Evolutionary conservation across 495 filamentous ascomycete species (phyloP).

Genomic region (Astrocystis sublimbata): DNA sequence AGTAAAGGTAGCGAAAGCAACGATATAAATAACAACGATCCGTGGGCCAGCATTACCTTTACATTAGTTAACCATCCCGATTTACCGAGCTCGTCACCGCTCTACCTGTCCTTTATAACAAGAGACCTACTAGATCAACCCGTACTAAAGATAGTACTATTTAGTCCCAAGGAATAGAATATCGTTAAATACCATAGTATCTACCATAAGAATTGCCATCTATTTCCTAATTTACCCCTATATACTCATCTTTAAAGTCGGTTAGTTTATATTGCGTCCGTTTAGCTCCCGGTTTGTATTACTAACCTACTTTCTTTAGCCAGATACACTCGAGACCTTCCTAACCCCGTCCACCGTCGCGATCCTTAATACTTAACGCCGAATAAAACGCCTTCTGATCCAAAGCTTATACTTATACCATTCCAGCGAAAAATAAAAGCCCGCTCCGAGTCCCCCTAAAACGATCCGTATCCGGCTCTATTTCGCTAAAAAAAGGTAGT

Average conservation of each 20-base stretch:
- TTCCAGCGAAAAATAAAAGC: background rate
- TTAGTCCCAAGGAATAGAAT: background rate
- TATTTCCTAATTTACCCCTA: background rate
- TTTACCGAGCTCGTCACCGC: background rate
- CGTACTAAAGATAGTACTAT: background rate
- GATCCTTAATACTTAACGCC: slow-evolving; percentile 8
- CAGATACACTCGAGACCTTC: background rate
- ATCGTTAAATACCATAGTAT: background rate
- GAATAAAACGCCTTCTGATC: slow-evolving; percentile 2
- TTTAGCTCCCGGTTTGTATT: background rate
- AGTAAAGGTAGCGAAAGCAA: too few relatives aligned
- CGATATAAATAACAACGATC: background rate
- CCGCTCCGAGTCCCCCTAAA: slow-evolving; percentile 1
- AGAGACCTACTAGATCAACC: background rate
- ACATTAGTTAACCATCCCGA: background rate
- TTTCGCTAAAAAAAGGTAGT: background rate
- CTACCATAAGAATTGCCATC: background rate
- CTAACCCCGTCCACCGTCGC: slow-evolving; percentile 3
- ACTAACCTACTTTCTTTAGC: background rate
- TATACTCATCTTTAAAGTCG: background rate
- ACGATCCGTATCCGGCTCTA: slow-evolving; percentile 9
- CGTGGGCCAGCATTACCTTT: background rate
- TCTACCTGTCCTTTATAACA: background rate
- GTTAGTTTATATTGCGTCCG: background rate
- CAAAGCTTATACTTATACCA: background rate